Percentiles rank a stretch among this genome's conserved stretches.
Conservation (phyloP, 345 rosid genomes). For the Syzygium aromaticum region DNA sequence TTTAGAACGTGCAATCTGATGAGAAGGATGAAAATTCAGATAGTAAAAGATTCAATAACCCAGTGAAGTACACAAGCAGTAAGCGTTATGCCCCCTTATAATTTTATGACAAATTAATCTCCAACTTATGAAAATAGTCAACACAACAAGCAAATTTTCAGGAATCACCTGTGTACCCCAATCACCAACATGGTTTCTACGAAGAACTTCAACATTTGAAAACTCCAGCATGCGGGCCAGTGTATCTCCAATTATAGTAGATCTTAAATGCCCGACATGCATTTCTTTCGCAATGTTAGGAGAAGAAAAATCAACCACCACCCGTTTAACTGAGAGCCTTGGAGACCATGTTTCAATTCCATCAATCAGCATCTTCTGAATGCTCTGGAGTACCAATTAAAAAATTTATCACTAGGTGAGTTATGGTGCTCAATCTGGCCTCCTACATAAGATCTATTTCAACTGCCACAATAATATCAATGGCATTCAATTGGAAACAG, state of each 20-base stretch:
- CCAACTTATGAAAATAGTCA: neutral
- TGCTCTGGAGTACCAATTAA: conserved; percentile 35
- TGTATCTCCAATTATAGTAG: conserved; percentile 95
- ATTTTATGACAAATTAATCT: neutral
- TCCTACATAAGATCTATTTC: neutral
- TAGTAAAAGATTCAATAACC: neutral
- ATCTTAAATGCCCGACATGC: conserved; percentile 98
- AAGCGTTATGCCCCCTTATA: neutral
- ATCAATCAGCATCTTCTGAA: conserved; percentile 67
- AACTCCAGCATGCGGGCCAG: conserved; percentile 90
- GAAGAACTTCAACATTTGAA: conserved; percentile 82
- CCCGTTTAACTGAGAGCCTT: conserved; percentile 45
- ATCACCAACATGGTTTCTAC: conserved; percentile 98
- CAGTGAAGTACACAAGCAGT: neutral
- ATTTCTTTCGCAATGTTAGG: conserved; percentile 99
- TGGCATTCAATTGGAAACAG: neutral
- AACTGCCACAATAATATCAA: neutral
- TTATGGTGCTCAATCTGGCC: neutral
- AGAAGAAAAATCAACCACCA: conserved; percentile 95
- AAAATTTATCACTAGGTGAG: neutral
- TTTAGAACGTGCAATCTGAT: neutral
- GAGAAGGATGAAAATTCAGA: neutral
- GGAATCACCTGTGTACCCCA: conserved; percentile 95
- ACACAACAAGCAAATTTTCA: neutral
- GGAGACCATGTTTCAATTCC: conserved; percentile 96